Percentiles rank a stretch among this genome's conserved stretches.
Conservation (phyloP, 495 filamentous ascomycete species). For the Wilcoxina mikolae region DNA sequence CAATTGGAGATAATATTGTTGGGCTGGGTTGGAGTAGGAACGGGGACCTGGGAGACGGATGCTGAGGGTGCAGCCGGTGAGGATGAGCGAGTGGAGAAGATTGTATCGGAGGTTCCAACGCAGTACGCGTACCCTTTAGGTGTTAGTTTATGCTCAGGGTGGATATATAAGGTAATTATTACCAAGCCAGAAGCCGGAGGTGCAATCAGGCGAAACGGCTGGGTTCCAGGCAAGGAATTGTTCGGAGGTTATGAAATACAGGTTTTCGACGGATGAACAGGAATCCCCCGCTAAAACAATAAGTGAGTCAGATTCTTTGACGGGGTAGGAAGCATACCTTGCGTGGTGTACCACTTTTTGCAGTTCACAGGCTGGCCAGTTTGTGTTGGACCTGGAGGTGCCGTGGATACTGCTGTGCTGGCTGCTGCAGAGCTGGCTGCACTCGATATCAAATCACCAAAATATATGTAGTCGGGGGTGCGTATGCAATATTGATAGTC, state of each 20-base stretch:
- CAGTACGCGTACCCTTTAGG: constrained; percentile 21
- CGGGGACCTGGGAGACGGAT: not conserved
- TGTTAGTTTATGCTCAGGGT: too few species aligned
- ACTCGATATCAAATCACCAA: not conserved
- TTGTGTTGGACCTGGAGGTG: constrained; percentile 18
- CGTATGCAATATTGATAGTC: not conserved
- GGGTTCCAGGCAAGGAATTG: too few species aligned
- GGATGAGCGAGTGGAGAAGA: not conserved
- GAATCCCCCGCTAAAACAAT: too few species aligned
- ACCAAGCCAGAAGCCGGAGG: too few species aligned
- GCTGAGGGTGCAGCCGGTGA: not conserved
- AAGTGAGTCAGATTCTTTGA: too few species aligned
- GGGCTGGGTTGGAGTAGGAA: not conserved
- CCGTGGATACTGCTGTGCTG: not conserved
- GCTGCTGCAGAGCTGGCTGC: not conserved
- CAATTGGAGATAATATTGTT: constrained; percentile 5
- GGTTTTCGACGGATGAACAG: too few species aligned
- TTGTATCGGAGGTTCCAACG: constrained; percentile 14
- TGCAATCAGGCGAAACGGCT: too few species aligned
- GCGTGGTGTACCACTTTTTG: constrained; percentile 16
- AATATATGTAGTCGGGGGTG: not conserved
- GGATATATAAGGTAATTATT: too few species aligned
- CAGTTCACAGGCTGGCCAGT: constrained; percentile 18
- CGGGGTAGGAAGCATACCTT: constrained; percentile 8
- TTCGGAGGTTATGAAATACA: too few species aligned